These are phyloP conservation scores for Naganishia sp. DNA, from an alignment of 1,284 basidiomycete species.

Conservation along the genomic window DNA sequence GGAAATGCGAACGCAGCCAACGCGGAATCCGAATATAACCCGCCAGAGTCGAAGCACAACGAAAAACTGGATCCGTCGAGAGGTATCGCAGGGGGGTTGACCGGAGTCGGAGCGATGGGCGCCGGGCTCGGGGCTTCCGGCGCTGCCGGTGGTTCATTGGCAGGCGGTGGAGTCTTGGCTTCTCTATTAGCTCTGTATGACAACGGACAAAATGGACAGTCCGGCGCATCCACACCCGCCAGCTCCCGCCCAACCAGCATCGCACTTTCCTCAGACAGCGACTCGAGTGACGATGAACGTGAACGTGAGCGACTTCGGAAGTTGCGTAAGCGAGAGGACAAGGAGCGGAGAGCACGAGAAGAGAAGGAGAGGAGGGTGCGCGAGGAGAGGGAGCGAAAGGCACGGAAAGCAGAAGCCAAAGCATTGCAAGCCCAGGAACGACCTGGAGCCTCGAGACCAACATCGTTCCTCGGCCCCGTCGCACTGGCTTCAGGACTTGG, in stretches of 20 bases:
- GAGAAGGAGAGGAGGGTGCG: conserved; percentile 28
- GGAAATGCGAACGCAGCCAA: background rate
- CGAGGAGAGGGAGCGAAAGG: conserved; percentile 28
- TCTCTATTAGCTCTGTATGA: conserved; percentile 50
- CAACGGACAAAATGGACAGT: conserved; percentile 37
- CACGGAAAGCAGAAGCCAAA: conserved; percentile 20
- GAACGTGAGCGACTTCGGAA: conserved; percentile 26
- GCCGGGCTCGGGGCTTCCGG: conserved; percentile 11
- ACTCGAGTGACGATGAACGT: conserved; percentile 33
- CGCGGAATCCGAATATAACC: conserved; percentile 18
- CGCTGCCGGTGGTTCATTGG: conserved; percentile 10
- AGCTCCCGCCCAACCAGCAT: conserved; percentile 43
- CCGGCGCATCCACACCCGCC: conserved; percentile 46
- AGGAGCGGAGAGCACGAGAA: conserved; percentile 13
- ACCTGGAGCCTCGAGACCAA: conserved; percentile 5
- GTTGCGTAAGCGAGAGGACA: conserved; percentile 30
- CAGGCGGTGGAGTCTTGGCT: conserved; percentile 41
- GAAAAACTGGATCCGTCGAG: conserved; percentile 25
- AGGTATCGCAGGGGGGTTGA: conserved; percentile 13
- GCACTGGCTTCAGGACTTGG: background rate
- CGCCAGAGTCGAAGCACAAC: conserved; percentile 19
- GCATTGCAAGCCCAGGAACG: conserved; percentile 9
- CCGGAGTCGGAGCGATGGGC: conserved; percentile 13
- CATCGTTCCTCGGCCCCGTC: conserved; percentile 9
- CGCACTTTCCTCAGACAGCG: conserved; percentile 22